Base-by-base conservation (phyloP, 345 rosid genomes). In the Lepidium africanum region DNA sequence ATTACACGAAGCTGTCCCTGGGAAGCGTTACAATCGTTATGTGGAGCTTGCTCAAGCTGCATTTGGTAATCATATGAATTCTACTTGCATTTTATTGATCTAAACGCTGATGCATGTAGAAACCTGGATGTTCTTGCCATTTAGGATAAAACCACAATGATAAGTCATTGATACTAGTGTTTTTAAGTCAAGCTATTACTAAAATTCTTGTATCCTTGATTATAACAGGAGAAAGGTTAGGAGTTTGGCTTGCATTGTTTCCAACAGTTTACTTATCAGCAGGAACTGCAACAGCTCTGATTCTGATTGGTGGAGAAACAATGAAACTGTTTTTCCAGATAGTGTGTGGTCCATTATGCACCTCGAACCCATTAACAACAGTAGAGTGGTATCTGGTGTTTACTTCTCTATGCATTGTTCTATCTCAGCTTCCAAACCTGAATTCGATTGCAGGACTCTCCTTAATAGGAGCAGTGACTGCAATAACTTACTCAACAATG, bases 31-130 rank as follows among this genome's bases (percentile, higher is more conserved):
- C 80, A 90, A 90, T 81, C 78, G 98, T 81, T 93, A 90, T 39
- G 98, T 93, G 32, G 97, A 93, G 73, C 97, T 93, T 50, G 97
- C 98, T 40, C 90, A 90, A 77, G 97, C 98, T 63, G 98, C 98
- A 51, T 93, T 93, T 55, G 98, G 98, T 93, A 75, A 63, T 83
- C 46, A 59, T 17, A 35, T 7, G 35, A 10, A 64, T 14, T 11
- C 6, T 21, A 7, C 9, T 17, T 3, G 23, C 48, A 39, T 43
- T 61, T 36, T 55, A 53, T 63, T 17, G 65, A 25, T 30, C 27
- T 4, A 30, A 30, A 30, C 33, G 6, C 5, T 30, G 33, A 30
- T 30, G 7, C 7, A 30, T 30, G 33, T 30, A 30, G 33, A 30
- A 30, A 30, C 6, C 33, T 6, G 33, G 33, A 30, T 30, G 5